Conservation (phyloP, 139 green algal genomes). For the Cymbomonas tetramitiformis region DNA sequence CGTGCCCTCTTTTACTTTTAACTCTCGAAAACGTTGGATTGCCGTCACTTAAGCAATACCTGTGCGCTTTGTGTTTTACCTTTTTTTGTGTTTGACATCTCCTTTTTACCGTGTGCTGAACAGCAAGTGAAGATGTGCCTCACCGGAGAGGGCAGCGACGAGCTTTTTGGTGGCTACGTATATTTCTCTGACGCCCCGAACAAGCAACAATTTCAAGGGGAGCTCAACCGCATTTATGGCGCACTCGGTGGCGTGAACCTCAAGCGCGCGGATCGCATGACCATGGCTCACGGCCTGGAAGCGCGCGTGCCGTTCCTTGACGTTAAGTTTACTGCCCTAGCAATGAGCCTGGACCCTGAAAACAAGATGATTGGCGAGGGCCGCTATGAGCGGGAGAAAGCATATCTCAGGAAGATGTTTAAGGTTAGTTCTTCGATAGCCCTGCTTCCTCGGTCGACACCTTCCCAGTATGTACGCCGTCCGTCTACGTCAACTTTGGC, state of each 20-base stretch:
- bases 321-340: constrained; percentile 59
- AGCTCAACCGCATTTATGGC: constrained; percentile 68
- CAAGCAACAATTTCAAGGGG: constrained; percentile 60
- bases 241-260: constrained; percentile 75
- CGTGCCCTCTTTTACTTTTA: too few species aligned
- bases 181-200: constrained; percentile 88
- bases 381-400: too few species aligned
- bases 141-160: constrained; percentile 82
- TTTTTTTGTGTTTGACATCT: too few species aligned
- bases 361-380: constrained; percentile 89
- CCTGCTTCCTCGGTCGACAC: too few species aligned
- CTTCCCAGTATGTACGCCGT: too few species aligned
- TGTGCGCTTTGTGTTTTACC: too few species aligned
- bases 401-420: too few species aligned
- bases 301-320: constrained; percentile 86
- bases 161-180: constrained; percentile 94
- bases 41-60: too few species aligned
- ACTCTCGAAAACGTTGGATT: too few species aligned
- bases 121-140: constrained; percentile 82
- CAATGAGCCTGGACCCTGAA: constrained; percentile 65
- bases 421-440: too few species aligned
- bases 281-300: constrained; percentile 81
- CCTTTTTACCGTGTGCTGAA: too few species aligned
- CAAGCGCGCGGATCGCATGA: constrained; percentile 81
- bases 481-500: too few species aligned